Evolutionary conservation across 2,329 filamentous ascomycete genomes (phyloP).

Genomic region (Colletotrichum navitas): DNA sequence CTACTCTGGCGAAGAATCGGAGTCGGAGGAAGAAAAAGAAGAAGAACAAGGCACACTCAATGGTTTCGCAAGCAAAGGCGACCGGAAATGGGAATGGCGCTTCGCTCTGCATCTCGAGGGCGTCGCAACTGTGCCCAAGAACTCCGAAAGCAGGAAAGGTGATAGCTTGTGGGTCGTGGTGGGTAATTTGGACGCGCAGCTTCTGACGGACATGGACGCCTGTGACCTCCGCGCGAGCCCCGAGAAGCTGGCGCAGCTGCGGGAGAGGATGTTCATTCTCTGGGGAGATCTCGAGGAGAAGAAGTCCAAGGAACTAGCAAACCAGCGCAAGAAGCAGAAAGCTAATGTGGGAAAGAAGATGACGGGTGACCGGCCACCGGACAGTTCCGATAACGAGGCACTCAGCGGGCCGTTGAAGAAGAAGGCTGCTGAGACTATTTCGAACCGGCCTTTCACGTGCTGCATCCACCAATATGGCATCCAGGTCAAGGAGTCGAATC

Average conservation of each 20-base stretch:
- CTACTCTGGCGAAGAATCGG: slow-evolving; percentile 49
- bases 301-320: slow-evolving; percentile 60
- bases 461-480: slow-evolving; percentile 80
- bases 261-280: slow-evolving; percentile 79
- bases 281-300: slow-evolving; percentile 89
- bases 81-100: slow-evolving; percentile 80
- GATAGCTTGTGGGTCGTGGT: slow-evolving; percentile 76
- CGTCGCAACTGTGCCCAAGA: slow-evolving; percentile 54
- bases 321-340: slow-evolving; percentile 45
- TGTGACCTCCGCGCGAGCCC: slow-evolving; percentile 67
- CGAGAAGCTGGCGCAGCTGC: slow-evolving; percentile 64
- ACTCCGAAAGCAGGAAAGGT: slow-evolving; percentile 51
- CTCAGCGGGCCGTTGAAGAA: not conserved
- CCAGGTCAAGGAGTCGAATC: slow-evolving; percentile 56
- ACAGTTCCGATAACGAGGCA: slow-evolving; percentile 54
- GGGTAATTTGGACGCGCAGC: slow-evolving; percentile 66
- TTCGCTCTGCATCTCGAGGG: slow-evolving; percentile 87
- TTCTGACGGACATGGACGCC: slow-evolving; percentile 62
- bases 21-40: slow-evolving; percentile 48
- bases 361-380: slow-evolving; percentile 49
- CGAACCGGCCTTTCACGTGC: slow-evolving; percentile 75
- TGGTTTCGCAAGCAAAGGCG: slow-evolving; percentile 44
- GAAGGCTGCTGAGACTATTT: slow-evolving; percentile 50
- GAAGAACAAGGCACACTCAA: slow-evolving; percentile 44
- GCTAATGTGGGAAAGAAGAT: slow-evolving; percentile 24